Conservation (phyloP, 805 yeast genomes). For the Wickerhamomyces bovis region DNA sequence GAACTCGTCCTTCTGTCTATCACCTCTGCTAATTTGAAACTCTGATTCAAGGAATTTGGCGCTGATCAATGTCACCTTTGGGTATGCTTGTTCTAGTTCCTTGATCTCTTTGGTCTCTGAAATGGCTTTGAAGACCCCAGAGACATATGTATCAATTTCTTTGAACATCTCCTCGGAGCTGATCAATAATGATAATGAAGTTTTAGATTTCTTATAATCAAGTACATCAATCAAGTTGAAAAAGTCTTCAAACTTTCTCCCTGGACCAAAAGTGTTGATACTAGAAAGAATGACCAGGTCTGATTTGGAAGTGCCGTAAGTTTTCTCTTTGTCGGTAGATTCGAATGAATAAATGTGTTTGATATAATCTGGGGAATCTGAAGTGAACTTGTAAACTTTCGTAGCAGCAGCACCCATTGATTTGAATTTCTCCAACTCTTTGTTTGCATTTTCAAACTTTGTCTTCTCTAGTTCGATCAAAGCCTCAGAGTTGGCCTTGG, state of each 20-base stretch:
- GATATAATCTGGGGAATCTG: constrained; percentile 1
- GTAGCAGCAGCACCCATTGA: neutral
- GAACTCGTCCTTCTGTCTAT: constrained; percentile 14
- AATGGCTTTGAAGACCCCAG: constrained; percentile 2
- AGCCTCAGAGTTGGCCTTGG: neutral
- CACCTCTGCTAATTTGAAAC: constrained; percentile 11
- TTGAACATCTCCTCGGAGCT: constrained; percentile 6
- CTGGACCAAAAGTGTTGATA: constrained; percentile 10
- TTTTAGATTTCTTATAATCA: constrained; percentile 6
- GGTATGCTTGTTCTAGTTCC: constrained; percentile 9
- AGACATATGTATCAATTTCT: constrained; percentile 6
- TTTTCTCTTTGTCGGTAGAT: neutral
- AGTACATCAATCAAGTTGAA: constrained; percentile 6
- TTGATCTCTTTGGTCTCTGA: neutral
- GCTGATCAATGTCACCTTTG: constrained; percentile 22
- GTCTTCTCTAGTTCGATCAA: neutral
- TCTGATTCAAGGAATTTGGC: constrained; percentile 11
- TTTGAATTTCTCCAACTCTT: neutral
- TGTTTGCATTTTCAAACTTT: neutral
- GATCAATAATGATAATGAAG: constrained; percentile 15
- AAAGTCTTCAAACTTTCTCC: constrained; percentile 11
- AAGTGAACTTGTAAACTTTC: neutral
- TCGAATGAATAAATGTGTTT: constrained; percentile 9
- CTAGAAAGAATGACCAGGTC: constrained; percentile 13
- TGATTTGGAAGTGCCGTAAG: constrained; percentile 9